Evolutionary conservation across 78 protist species (phyloP), one percentile per base, ranked within the genome.

Genomic region (Polysphondylium violaceum): DNA sequence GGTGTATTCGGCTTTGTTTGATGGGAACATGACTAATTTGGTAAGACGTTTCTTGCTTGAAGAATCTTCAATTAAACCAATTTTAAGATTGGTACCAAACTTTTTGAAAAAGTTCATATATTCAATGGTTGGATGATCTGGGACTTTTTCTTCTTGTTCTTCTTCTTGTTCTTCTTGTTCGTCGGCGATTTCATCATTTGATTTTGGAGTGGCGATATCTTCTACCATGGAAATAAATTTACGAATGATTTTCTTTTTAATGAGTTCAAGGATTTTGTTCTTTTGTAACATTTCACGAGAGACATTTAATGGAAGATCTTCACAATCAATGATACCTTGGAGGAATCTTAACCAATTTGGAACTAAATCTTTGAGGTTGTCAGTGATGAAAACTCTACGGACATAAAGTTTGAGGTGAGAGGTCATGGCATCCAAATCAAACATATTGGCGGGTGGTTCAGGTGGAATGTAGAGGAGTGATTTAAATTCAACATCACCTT

Each of bases 271-370:
- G 58, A 68, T 76, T 36, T 67, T 51, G 95, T 38, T 44, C 76
- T 97, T 93, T 94, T 98, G 99, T 36, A 98, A 96, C 53, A 93
- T 95, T 89, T 99, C 99, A 19, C 99, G 97, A 29, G 98, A 96
- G 2, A 99, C 99, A 92, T 99, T 98, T 60, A 99, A 95, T 55
- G 99, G 99, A 38, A 99, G 75, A 74, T 98, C 99, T 56, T 99
- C 99, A 12, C 98, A 87, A 75, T 99, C 99, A 29, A 99, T 98
- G 27, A 99, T 92, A 38, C 99, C 99, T 35, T 76, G 76, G 68
- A 99, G 43, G 95, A 99, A 99, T 29, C 63, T 5, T 16, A 99
- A 95, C 97, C 98, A 99, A 29, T 87, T 68, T 51, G 99, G 99
- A 76, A 99, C 78, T 5, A 99, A 58, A 23, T 98, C 99, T 35